Base-by-base conservation (phyloP, 768 basidiomycete species). In the Rubroboletus satanas region DNA sequence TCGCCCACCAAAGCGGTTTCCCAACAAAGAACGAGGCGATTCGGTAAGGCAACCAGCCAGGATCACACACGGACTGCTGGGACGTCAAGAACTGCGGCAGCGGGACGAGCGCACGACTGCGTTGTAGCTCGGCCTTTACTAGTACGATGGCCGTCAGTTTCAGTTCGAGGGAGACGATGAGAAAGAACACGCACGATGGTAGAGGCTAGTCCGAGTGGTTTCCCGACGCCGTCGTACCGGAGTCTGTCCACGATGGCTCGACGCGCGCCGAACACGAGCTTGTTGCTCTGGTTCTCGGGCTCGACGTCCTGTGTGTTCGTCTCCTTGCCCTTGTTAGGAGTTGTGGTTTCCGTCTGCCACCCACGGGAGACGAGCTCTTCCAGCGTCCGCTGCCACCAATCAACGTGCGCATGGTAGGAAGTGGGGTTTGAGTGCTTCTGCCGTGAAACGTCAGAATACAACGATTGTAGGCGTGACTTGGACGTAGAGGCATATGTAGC, bases 371-470 rank as follows among this genome's bases (percentile, higher is more conserved):
- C 81, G 37, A 88, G 65, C 15, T 74, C 74, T 61, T 88, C 81
- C 9, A 93, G 75, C 0, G 83, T 81, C 43, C 75, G 73, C 33
- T 80, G 82, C 95, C 95, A 98, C 94, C 94, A 98, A 51, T 86
- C 83, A 31, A 93, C 75, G 64, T 90, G 90, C 11, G 90, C 83
- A 46, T 82, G 73, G 68, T 86, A 97, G 5, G 90, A 85, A 2
- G 87, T 79, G 0, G 92, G 88, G 68, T 98, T 95, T 1, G 91
- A 87, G 45, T 83, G 75, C 62, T 88, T 90, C 72, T 95, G 92
- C 12, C 84, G 77, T 0, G 89, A 83, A 54, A 95, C 84, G 65
- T 95, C 93, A 8, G 93, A 88, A 72, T 95, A 98, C 7, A 98
- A 77, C 0, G 93, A 83, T 57, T 88, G 84, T 0, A 92, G 75